These are phyloP conservation scores for Cladosporium austrohemisphaericum DNA, from an alignment of 2,329 filamentous ascomycete genomes.

Conservation along the genomic window DNA sequence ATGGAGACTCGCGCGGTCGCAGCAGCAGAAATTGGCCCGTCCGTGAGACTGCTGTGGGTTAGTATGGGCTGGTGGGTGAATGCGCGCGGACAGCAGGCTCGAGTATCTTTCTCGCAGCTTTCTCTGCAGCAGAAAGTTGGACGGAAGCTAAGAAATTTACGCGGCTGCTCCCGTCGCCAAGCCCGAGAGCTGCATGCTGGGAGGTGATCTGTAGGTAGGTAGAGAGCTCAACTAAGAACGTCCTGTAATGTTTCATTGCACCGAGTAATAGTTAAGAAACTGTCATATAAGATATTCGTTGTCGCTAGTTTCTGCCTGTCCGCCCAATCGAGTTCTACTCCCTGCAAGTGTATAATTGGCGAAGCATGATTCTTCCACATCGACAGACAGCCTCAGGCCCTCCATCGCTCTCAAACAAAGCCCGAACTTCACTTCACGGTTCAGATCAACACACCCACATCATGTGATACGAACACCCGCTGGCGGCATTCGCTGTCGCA, in stretches of 20 bases:
- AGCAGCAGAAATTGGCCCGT: background rate
- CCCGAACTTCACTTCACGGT: background rate
- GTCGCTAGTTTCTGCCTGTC: no score
- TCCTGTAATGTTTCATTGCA: no score
- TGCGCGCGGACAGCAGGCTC: constrained; percentile 8
- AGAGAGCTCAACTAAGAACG: no score
- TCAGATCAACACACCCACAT: constrained; percentile 5
- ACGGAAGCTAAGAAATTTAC: constrained; percentile 7
- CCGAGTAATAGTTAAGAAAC: no score
- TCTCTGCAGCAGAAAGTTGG: constrained; percentile 9
- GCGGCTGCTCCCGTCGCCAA: background rate
- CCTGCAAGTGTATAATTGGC: background rate
- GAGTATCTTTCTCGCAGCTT: background rate
- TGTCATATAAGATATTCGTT: no score
- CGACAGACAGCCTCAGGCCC: no score
- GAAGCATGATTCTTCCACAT: no score
- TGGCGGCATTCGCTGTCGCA: constrained; percentile 11
- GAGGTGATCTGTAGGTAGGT: no score
- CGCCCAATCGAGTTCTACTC: no score
- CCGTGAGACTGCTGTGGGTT: constrained; percentile 4
- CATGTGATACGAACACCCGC: constrained; percentile 3
- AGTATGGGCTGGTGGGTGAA: background rate
- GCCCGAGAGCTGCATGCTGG: no score
- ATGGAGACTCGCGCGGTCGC: constrained; percentile 6
- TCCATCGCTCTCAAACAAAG: background rate